Evolutionary conservation across 352 stramenopile genomes (phyloP).

Genomic region (Pythium sp.): DNA sequence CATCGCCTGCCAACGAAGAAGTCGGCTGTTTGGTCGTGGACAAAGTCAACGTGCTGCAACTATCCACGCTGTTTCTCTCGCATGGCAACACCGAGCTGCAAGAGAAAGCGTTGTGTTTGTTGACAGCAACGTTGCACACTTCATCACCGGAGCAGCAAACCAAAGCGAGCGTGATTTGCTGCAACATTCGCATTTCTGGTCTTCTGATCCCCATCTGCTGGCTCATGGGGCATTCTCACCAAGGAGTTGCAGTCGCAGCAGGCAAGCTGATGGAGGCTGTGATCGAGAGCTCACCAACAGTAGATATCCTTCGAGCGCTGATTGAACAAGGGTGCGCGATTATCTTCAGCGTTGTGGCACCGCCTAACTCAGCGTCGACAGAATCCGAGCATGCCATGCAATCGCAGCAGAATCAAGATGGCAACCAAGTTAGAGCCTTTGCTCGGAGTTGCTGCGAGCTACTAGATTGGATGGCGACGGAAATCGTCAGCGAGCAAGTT

Average conservation of each 20-base stretch:
- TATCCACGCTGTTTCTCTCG: constrained; percentile 1
- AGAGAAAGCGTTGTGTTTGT: constrained; percentile 4
- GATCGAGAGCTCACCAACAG: not conserved
- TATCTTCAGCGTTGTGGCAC: not conserved
- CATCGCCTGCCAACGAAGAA: not conserved
- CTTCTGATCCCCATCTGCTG: constrained; percentile 16
- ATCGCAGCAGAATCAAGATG: not conserved
- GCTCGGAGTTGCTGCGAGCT: not conserved
- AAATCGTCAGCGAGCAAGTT: constrained; percentile 2
- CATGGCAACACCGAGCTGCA: constrained; percentile 12
- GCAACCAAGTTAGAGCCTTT: too few species aligned
- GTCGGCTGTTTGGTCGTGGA: not conserved
- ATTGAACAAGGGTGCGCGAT: constrained; percentile 14
- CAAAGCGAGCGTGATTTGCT: constrained; percentile 1
- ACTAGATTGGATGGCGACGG: constrained; percentile 7
- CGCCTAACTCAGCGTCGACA: not conserved
- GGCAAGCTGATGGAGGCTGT: not conserved
- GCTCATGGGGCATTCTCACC: constrained; percentile 11
- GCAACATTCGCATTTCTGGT: constrained; percentile 5
- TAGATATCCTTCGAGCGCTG: constrained; percentile 14
- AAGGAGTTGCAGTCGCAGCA: constrained; percentile 1
- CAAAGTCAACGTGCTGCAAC: not conserved
- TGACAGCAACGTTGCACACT: not conserved
- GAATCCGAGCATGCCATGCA: not conserved
- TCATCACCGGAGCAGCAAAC: not conserved